Base-by-base conservation (phyloP, 495 filamentous ascomycete species). In the Pseudomonodictys pantanalensis region DNA sequence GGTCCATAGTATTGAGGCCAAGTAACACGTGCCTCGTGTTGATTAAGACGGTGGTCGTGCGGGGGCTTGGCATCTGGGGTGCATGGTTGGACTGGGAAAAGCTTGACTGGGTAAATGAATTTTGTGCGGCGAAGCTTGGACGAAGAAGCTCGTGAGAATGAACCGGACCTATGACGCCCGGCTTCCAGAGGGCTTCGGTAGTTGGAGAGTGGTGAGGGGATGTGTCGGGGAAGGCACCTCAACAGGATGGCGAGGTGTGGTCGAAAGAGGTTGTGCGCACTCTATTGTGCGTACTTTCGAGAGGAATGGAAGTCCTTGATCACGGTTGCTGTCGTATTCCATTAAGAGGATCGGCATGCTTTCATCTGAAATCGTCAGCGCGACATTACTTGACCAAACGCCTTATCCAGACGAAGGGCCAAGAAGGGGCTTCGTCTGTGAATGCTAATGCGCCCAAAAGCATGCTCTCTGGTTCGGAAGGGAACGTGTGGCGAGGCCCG, bases 161-260 rank as follows among this genome's bases (percentile, higher is more conserved):
- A 63, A 35, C 60, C 60, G 60, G 60, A 23, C 33, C 38, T 53
- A 56, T 56, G 59, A 52, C 56, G 51, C 46, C 29, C 20, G 29
- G 41, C 1, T 22, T 18, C 15, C 15, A 28, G 7, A 11, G 26
- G 38, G 35, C 8, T 33, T 57, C 60, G 60, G 60, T 63, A 63
- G 53, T 63, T 63, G 52, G 60, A 38, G 60, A 63, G 45, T 56
- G 45, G 45, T 57, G 53, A 58, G 47, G 52, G 46, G 60, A 58
- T 54, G 22, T 17, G 29, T 63, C 58, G 60, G 60, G 20, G 60
- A 23, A 52, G 60, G 52, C 22, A 45, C 29, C 57, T 11, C 20
- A 5, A 12, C 6, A 33, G 4, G 17, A 7, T 11, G 48, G 22
- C 18, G 48, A 52, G 8, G 10, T 10, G 42, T 9, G 9, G n/a